Evolutionary conservation across 2,329 filamentous ascomycete species (phyloP), one percentile per base, ranked within the genome.

Genomic region (Monascus ruber): DNA sequence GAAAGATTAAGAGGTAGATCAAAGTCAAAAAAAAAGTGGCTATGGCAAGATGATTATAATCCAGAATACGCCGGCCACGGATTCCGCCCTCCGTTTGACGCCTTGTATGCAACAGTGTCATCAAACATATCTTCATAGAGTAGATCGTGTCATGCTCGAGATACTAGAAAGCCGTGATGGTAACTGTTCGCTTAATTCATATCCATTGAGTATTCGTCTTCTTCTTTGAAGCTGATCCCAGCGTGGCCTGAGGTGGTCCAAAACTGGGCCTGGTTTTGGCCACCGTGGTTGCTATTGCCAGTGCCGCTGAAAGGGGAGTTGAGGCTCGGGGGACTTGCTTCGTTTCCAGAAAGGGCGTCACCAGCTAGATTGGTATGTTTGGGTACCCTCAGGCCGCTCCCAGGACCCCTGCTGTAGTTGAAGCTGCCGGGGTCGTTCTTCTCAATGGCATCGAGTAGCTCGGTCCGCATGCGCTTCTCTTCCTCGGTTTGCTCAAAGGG

Each of bases 191-290:
- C 34, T 46, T 51, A 63, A 37, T 57, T 64, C 58, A 70, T 64
- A 45, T 91, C 85, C 84, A 94, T 93, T 55, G 78, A 79, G 55
- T 84, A 94, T 65, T 94, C 88, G 51, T 95, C 88, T 64, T 95
- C 88, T 60, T 94, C 88, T 63, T 94, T 94, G 66, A 95, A 85
- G 58, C 81, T 80, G 55, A 85, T 70, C 24, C 71, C 72, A 34
- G 79, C 74, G 42, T 68, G 65, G 11, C 66, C 66, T 24, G 62
- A 64, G 43, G 53, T 65, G 53, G 60, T 68, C 71, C 70, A 76
- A 56, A 68, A 74, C 45, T 74, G 70, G 36, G 71, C 66, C 47
- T 75, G 71, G 5, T 58, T 55, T n/a, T 55, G 49, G 33, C 53
- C 59, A 26, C 60, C 64, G 41, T 66, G 69, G 50, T 67, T 68